phyloP scores from a whole-genome alignment of 352 stramenopile genomes.

The Phytopythium kandeliae region DNA sequence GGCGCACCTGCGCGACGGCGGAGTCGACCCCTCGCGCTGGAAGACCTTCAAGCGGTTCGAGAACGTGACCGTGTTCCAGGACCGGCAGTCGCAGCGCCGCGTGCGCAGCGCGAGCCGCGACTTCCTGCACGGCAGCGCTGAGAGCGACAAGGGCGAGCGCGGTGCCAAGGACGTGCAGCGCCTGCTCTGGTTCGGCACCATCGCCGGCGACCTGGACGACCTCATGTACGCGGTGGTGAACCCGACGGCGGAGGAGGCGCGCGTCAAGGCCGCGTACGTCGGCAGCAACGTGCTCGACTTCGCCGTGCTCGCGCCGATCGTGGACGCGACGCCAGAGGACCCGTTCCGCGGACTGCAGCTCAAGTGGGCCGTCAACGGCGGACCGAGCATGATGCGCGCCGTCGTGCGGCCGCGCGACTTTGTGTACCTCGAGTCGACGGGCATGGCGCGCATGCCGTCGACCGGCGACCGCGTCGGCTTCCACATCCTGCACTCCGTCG shows the following conservation, averaged over 20 bases:
- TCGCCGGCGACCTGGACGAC: conserved; percentile 31
- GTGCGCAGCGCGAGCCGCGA: conserved; percentile 16
- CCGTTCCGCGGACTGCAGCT: conserved; percentile 39
- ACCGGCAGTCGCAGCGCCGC: conserved; percentile 18
- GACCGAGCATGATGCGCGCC: conserved; percentile 30
- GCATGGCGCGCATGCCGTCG: conserved; percentile 20
- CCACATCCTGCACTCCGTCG: conserved; percentile 28
- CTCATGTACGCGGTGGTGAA: conserved; percentile 30
- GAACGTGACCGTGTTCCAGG: conserved; percentile 27
- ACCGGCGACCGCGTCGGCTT: conserved; percentile 42
- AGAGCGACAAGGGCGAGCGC: neutral
- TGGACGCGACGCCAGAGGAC: conserved; percentile 22
- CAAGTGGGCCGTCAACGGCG: conserved; percentile 51
- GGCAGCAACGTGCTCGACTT: conserved; percentile 38
- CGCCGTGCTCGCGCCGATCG: conserved; percentile 32
- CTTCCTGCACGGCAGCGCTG: conserved; percentile 6
- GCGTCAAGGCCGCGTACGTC: conserved; percentile 26
- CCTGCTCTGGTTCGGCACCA: conserved; percentile 32
- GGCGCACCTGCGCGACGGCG: conserved; percentile 12
- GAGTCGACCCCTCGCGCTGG: conserved; percentile 20
- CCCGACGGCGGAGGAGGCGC: conserved; percentile 17
- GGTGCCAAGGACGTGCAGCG: conserved; percentile 16
- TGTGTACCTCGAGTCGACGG: conserved; percentile 48
- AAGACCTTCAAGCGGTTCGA: conserved; percentile 29
- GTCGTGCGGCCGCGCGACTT: conserved; percentile 50